Conservation (phyloP, 306 rosid species). For the Clitoria ternatea region DNA sequence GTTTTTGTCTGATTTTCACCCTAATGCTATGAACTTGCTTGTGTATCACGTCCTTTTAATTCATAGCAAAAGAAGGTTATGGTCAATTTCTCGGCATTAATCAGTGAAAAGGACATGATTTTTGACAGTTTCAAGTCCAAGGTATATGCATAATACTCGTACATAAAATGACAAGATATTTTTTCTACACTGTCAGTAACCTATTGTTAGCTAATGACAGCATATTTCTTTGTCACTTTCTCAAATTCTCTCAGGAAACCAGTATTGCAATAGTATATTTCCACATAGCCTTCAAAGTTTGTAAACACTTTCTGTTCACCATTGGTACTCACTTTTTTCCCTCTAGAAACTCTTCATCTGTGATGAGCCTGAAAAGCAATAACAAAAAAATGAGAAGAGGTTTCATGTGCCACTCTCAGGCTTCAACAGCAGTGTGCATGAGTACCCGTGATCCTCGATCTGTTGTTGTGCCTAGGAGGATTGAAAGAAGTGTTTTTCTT, state of each 20-base stretch:
- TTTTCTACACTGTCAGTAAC: constrained; percentile 16
- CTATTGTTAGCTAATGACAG: constrained; percentile 42
- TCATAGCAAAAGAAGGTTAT: constrained; percentile 22
- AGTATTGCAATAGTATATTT: constrained; percentile 13
- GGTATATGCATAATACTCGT: constrained; percentile 22
- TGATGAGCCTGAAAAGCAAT: constrained; percentile 40
- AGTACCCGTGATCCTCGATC: constrained; percentile 46
- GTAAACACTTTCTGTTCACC: not conserved
- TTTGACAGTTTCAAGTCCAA: constrained; percentile 35
- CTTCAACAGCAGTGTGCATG: constrained; percentile 77
- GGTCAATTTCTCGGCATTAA: constrained; percentile 38
- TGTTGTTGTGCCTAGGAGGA: constrained; percentile 42
- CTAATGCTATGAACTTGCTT: not conserved
- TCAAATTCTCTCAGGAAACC: constrained; percentile 17
- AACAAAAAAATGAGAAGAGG: constrained; percentile 43
- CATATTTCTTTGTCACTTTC: constrained; percentile 35
- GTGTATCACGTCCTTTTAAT: constrained; percentile 2
- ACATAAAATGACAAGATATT: constrained; percentile 26
- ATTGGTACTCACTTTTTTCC: not conserved
- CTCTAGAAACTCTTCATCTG: not conserved
- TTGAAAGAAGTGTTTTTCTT: constrained; percentile 23
- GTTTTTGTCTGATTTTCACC: constrained; percentile 14
- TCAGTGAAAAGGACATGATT: constrained; percentile 46
- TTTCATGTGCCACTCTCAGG: constrained; percentile 81
- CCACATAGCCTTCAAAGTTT: not conserved